Evolutionary conservation across 1,284 basidiomycete genomes (phyloP).

Genomic region (Stygiomarasmius scandens): DNA sequence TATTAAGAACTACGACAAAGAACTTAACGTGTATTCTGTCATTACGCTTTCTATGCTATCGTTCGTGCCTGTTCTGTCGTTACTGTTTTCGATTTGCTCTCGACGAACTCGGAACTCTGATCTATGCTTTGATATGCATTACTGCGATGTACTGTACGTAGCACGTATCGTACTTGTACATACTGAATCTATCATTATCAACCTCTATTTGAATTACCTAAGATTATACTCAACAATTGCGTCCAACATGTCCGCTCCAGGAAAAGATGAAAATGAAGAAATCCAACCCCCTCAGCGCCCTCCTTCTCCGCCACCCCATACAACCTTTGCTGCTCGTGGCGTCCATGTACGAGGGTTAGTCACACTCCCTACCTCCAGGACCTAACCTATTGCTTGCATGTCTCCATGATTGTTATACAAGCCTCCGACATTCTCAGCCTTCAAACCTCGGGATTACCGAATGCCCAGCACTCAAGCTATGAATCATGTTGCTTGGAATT

Average conservation of each 20-base stretch:
- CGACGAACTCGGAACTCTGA: slow-evolving; percentile 19
- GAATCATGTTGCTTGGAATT: slow-evolving; percentile 79
- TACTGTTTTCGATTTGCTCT: slow-evolving; percentile 18
- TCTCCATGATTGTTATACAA: slow-evolving; percentile 30
- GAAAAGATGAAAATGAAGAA: slow-evolving; percentile 58
- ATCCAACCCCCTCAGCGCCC: slow-evolving; percentile 63
- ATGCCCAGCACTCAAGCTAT: slow-evolving; percentile 64
- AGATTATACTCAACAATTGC: not conserved
- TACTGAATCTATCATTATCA: not conserved
- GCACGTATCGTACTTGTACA: not conserved
- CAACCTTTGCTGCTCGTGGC: slow-evolving; percentile 66
- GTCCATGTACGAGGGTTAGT: slow-evolving; percentile 61
- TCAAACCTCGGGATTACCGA: slow-evolving; percentile 75
- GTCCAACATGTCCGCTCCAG: not conserved
- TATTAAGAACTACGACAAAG: not conserved
- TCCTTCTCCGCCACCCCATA: slow-evolving; percentile 73
- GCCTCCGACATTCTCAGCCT: slow-evolving; percentile 76
- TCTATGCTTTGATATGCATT: slow-evolving; percentile 15
- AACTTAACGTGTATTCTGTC: not conserved
- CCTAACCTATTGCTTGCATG: not conserved
- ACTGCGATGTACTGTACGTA: not conserved
- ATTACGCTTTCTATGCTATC: slow-evolving; percentile 9
- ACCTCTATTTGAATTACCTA: not conserved
- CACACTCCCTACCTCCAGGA: slow-evolving; percentile 18
- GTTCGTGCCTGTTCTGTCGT: not conserved